Base-by-base conservation (phyloP, 495 filamentous ascomycete genomes). In the Aspergillus asperescens region DNA sequence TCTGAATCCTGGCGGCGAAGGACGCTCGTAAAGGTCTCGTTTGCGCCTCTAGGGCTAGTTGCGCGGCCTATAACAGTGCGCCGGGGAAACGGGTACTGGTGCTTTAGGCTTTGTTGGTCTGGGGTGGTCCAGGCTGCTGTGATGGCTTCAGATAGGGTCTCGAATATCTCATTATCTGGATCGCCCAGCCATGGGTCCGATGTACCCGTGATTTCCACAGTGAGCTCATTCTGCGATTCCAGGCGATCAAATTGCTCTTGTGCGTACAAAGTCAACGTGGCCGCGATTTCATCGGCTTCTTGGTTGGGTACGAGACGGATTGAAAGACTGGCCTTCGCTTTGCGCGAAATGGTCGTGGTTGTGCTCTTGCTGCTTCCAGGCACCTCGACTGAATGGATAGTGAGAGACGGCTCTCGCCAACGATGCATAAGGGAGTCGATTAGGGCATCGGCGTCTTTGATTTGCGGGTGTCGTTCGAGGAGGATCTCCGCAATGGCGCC, bases 141-240 rank as follows among this genome's bases (percentile, higher is more conserved):
- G 41, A 97, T 83, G 0, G 92, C 94, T 51, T 86, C 78, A 57
- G 95, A 89, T 1, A 97, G 79, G 0, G 89, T 95, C 31, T 83
- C 81, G 62, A 95, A 98, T 57, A 96, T 89, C 58, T 91, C 81
- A 55, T 94, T 97, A 25, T 85, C 81, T 12, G 87, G 90, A 51
- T 96, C 90, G 2, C 93, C 93, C 0, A 98, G 81, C 93, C 93
- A 98, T 13, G 93, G 88, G 62, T 98, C 93, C 1, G 93, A 92
- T 65, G 89, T 86, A 55, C 95, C 90, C 39, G 93, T 89, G 55
- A 97, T 90, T 23, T 81, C 80, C 20, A 98, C 81, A 1, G 81
- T 86, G 35, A 97, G 79, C 23, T 80, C 79, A 56, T 98, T 97
- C 44, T 86, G 81, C 5, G 87, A 87, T 28, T 82, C 83, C 1